These are phyloP conservation scores for Penicillium macrosclerotiorum DNA, from an alignment of 495 filamentous ascomycete species.

Conservation along the genomic window DNA sequence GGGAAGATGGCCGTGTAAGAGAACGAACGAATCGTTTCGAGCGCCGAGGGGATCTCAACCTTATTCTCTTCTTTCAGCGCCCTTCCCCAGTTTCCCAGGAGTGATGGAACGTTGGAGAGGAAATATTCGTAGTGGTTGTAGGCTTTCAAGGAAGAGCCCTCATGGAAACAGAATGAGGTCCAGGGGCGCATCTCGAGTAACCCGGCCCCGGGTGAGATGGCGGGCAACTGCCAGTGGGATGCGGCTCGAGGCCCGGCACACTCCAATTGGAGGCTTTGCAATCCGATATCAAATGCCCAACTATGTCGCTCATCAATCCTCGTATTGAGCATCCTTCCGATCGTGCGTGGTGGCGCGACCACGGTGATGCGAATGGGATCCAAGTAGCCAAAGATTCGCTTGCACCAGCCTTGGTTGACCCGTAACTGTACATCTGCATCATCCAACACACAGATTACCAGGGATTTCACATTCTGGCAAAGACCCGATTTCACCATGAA, in stretches of 20 bases:
- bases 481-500: slow-evolving; percentile 28
- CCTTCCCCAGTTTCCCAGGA: slow-evolving; percentile 33
- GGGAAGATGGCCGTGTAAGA: slow-evolving; percentile 45
- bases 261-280: slow-evolving; percentile 33
- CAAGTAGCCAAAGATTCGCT: slow-evolving; percentile 25
- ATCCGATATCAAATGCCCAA: slow-evolving; percentile 41
- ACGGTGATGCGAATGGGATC: slow-evolving; percentile 33
- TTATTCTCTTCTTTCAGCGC: too few relatives aligned
- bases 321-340: slow-evolving; percentile 29
- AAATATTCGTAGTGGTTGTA: slow-evolving; percentile 49
- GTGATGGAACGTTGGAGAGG: slow-evolving; percentile 33
- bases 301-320: slow-evolving; percentile 31
- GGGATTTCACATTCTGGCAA: slow-evolving; percentile 28
- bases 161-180: slow-evolving; percentile 39
- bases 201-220: slow-evolving; percentile 13
- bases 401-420: slow-evolving; percentile 33
- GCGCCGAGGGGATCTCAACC: too few relatives aligned
- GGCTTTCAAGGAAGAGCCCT: slow-evolving; percentile 40
- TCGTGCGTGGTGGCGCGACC: slow-evolving; percentile 32
- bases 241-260: too few relatives aligned
- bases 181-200: slow-evolving; percentile 29
- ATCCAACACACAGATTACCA: slow-evolving; percentile 18
- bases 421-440: background rate
- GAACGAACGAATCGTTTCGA: too few relatives aligned
- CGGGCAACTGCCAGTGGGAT: background rate